phyloP scores from a whole-genome alignment of 2,329 filamentous ascomycete genomes.

The Cladosporium sp. region DNA sequence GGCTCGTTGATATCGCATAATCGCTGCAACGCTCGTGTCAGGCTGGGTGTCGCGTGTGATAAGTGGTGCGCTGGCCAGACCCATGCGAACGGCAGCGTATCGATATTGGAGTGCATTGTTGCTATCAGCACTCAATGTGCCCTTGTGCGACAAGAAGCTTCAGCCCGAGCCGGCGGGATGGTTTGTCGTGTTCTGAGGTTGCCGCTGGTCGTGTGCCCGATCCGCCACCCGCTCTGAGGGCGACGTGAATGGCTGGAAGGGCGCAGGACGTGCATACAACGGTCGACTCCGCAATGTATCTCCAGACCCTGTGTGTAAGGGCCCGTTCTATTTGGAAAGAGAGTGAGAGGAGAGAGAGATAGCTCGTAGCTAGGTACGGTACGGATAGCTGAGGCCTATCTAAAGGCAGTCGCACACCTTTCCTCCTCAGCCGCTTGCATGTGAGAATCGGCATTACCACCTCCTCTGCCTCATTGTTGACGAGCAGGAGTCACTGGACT shows the following conservation, averaged over 20 bases:
- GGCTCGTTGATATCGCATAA: constrained; percentile 10
- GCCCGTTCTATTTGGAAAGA: constrained; percentile 10
- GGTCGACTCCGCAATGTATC: constrained; percentile 8
- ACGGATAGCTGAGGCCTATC: constrained; percentile 13
- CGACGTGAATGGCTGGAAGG: constrained; percentile 9
- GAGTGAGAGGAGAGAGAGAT: constrained; percentile 4
- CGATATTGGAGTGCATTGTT: constrained; percentile 1
- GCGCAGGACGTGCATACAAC: constrained; percentile 10
- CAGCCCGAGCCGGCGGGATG: constrained; percentile 8
- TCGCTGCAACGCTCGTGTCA: constrained; percentile 15
- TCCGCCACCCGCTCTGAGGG: constrained; percentile 2
- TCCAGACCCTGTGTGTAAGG: constrained; percentile 18
- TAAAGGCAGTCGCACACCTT: constrained; percentile 1
- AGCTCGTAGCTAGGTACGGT: not conserved
- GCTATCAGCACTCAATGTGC: not conserved
- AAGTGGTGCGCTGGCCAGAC: constrained; percentile 1
- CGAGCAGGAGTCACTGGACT: constrained; percentile 1
- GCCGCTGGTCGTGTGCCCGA: constrained; percentile 14
- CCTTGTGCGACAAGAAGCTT: constrained; percentile 9
- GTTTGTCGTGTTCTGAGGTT: not conserved
- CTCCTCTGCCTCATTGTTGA: not conserved
- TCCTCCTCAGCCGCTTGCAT: constrained; percentile 13
- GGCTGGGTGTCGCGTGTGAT: not conserved
- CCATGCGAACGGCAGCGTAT: constrained; percentile 15
- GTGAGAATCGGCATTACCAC: constrained; percentile 7